Evolutionary conservation across 768 basidiomycete species (phyloP), one percentile per base, ranked within the genome.

Genomic region (Boletus tylopilopsis): DNA sequence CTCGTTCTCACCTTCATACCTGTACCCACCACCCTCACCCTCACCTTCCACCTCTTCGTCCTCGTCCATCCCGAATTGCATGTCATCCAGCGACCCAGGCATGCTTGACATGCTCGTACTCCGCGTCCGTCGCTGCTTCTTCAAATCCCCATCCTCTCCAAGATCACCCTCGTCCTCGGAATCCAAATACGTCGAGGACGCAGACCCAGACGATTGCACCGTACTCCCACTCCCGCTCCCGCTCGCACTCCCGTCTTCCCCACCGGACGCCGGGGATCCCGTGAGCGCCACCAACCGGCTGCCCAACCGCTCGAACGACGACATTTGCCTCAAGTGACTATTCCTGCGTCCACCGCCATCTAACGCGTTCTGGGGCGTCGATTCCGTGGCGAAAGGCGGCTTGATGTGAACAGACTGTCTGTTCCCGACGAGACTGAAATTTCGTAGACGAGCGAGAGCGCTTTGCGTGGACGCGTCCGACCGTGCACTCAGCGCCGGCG

Each of bases 401-500:
- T 50, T 71, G 57, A 47, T 54, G 49, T 45, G 51, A 22, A 61
- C 56, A 3, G 72, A 47, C 52, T 73, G 75, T 45, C 76, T 64
- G 51, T 71, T 67, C 12, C 81, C 74, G n/a, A 79, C 79, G n/a
- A 90, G 74, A 65, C 86, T 84, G 71, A 90, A 82, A 66, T 91
- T 81, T 50, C 90, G 71, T 22, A 96, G 66, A 8, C 90, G 81
- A 8, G 86, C 80, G 12, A 91, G 72, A 0, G 90, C 73, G 57
- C 82, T 85, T 56, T 80, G 80, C 53, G 81, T 79, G 1, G 89
- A 90, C 5, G 81, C 82, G 59, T 97, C 95, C 2, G 94, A 97
- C 2, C 91, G 83, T 3, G 95, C 96, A 48, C 92, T 94, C 30
- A 99, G 77, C 0, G 95, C 87, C 0, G 96, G 96, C 1, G 94